Percentiles rank a stretch among this genome's conserved stretches.
Evolutionary conservation across 2,329 filamentous ascomycete genomes (phyloP).

Genomic region (Xylariaceae sp.): DNA sequence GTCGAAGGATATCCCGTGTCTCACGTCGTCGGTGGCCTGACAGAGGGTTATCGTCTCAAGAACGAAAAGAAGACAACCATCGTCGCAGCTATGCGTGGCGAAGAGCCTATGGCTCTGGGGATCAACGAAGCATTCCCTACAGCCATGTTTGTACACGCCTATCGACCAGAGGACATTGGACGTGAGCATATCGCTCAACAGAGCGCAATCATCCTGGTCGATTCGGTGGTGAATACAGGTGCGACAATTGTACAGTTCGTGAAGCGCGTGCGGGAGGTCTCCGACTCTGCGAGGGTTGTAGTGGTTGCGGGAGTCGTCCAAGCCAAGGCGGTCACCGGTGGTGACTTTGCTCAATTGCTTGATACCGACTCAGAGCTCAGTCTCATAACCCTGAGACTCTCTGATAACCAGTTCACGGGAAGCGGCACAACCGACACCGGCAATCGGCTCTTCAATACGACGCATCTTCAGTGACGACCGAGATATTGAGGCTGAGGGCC

Average conservation of each 20-base stretch:
- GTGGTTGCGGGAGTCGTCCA: slow-evolving; percentile 45
- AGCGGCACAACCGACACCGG: slow-evolving; percentile 52
- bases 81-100: slow-evolving; percentile 58
- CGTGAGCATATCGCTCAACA: slow-evolving; percentile 34
- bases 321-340: slow-evolving; percentile 18
- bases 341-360: slow-evolving; percentile 3
- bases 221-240: slow-evolving; percentile 58
- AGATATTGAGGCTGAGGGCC: background rate
- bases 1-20: slow-evolving; percentile 42
- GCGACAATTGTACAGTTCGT: slow-evolving; percentile 46
- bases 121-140: slow-evolving; percentile 48
- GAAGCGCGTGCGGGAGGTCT: slow-evolving; percentile 36
- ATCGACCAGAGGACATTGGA: slow-evolving; percentile 35
- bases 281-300: slow-evolving; percentile 27
- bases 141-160: slow-evolving; percentile 27
- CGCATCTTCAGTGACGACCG: slow-evolving; percentile 28
- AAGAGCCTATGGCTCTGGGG: slow-evolving; percentile 57
- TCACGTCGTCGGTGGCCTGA: slow-evolving; percentile 47
- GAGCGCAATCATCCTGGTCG: slow-evolving; percentile 48
- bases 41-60: slow-evolving; percentile 40
- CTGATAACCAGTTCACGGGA: slow-evolving; percentile 52
- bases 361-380: slow-evolving; percentile 24
- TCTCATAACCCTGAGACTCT: slow-evolving; percentile 50
- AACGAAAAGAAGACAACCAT: slow-evolving; percentile 48
- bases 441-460: slow-evolving; percentile 56